phyloP scores from a whole-genome alignment of 768 basidiomycete species.

The Hypholoma fasciculare region DNA sequence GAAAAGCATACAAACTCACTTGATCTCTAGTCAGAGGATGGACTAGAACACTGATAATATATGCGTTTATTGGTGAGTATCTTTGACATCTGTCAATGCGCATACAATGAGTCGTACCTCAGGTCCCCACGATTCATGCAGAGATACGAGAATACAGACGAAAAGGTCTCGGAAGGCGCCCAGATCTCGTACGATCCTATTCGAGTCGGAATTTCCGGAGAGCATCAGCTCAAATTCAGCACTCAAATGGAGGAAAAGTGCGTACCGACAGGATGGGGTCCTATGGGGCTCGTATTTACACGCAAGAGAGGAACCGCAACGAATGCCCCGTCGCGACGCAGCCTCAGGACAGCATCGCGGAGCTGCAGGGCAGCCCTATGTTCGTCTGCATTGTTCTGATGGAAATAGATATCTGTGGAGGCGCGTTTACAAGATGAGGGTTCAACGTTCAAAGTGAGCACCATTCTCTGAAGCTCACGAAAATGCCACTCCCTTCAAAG shows the following conservation, averaged over 20 bases:
- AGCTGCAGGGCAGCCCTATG: constrained; percentile 66
- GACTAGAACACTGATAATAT: constrained; percentile 56
- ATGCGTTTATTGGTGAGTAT: neutral
- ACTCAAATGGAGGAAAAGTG: neutral
- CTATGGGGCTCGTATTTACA: constrained; percentile 67
- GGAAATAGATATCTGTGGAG: constrained; percentile 73
- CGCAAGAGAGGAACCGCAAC: constrained; percentile 76
- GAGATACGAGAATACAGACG: constrained; percentile 76
- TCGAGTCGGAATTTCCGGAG: neutral
- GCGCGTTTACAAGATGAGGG: neutral
- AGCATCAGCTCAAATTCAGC: neutral
- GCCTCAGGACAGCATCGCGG: constrained; percentile 67
- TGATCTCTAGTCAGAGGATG: constrained; percentile 74
- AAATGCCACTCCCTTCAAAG: constrained; percentile 74
- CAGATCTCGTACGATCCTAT: constrained; percentile 79
- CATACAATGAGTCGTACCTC: constrained; percentile 43
- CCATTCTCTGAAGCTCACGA: constrained; percentile 41
- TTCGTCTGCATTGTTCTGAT: constrained; percentile 61
- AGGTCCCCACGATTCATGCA: constrained; percentile 65
- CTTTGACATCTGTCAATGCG: neutral
- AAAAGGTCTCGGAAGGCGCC: constrained; percentile 74
- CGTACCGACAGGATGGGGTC: constrained; percentile 77
- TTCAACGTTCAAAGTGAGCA: neutral
- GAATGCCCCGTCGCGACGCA: constrained; percentile 76
- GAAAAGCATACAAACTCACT: constrained; percentile 37